Evolutionary conservation across 2,329 filamentous ascomycete genomes (phyloP), one percentile per base, ranked within the genome.

Genomic region (Colletotrichum aenigma): DNA sequence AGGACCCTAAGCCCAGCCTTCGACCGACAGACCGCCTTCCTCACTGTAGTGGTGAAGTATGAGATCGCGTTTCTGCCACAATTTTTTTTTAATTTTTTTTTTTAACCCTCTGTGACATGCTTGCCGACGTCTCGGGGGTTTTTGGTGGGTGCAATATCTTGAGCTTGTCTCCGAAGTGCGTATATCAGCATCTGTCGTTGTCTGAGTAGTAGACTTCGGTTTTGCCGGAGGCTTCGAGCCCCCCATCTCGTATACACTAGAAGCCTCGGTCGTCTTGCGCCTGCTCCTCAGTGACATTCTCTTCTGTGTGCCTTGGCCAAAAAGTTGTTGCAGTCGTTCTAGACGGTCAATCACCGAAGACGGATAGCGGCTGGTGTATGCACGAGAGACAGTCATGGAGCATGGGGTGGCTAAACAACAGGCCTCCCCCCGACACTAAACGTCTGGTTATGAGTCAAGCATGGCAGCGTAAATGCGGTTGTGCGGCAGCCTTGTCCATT

Each of bases 401-500:
- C 70, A 75, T 67, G 73, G 68, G 64, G 38, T 75, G 64, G 69
- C 70, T 52, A 73, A 43, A 72, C 55, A 73, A 62, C 62, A 75
- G 70, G 73, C 73, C 55, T 73, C 30, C 70, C 48, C 73, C 73
- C 64, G 58, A 73, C 64, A 68, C 64, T 68, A 73, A 32, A 64
- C 34, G 62, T 68, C 43, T 68, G 64, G 62, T 58, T 70, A 70
- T 75, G 74, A 76, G 70, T 76, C 74, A 76, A 76, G 74, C 52
- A 70, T 74, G 26, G 73, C 32, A 56, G 73, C 55, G 34, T 26
- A 26, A 21, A 76, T 34, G 70, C n/a, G 70, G 70, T 67, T 73
- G 74, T 68, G 70, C 74, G 58, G 64, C 74, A 69, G 74, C 70
- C 70, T 74, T 60, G 65, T 70, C 70, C 70, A 76, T 65, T 76